A percentile compares a stretch with the other conserved stretches of the same genome.
Conservation (phyloP, 805 yeast species). For the Debaryomyces tyrocola region DNA sequence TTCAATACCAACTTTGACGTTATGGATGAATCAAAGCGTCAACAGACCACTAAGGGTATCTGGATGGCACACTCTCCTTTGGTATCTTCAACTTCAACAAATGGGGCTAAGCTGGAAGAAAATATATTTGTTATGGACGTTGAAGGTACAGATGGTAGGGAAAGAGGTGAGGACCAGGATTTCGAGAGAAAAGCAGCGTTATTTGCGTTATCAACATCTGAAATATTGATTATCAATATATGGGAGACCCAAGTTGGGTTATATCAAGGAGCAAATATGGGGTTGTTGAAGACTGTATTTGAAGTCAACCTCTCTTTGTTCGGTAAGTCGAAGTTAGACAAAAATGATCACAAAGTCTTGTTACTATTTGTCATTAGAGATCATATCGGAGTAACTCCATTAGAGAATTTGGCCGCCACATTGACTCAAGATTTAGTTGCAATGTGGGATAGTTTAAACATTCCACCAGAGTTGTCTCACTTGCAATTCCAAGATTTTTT, state of each 20-base stretch:
- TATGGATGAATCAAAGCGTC: slow-evolving; percentile 84
- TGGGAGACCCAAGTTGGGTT: slow-evolving; percentile 98
- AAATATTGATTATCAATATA: slow-evolving; percentile 83
- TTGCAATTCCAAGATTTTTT: slow-evolving; percentile 72
- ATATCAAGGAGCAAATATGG: slow-evolving; percentile 98
- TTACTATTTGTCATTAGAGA: slow-evolving; percentile 89
- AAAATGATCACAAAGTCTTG: slow-evolving; percentile 56
- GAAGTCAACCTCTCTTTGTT: slow-evolving; percentile 90
- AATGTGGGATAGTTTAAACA: slow-evolving; percentile 76
- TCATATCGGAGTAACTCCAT: slow-evolving; percentile 84
- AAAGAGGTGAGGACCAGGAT: slow-evolving; percentile 97
- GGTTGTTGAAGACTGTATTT: slow-evolving; percentile 88
- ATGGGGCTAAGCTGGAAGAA: slow-evolving; percentile 11
- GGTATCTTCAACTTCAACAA: slow-evolving; percentile 18
- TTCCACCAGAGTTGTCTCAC: slow-evolving; percentile 63
- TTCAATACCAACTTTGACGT: slow-evolving; percentile 90
- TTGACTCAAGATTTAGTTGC: slow-evolving; percentile 67
- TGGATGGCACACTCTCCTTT: slow-evolving; percentile 44
- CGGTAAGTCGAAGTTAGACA: slow-evolving; percentile 49
- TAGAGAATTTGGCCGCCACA: slow-evolving; percentile 66
- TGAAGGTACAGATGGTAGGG: slow-evolving; percentile 99
- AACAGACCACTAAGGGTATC: slow-evolving; percentile 69
- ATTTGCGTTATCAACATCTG: slow-evolving; percentile 90
- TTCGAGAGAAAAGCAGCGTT: slow-evolving; percentile 95
- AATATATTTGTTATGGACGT: slow-evolving; percentile 86